These are phyloP conservation scores for Boletus fagicola DNA, from an alignment of 768 basidiomycete genomes.

Conservation along the genomic window DNA sequence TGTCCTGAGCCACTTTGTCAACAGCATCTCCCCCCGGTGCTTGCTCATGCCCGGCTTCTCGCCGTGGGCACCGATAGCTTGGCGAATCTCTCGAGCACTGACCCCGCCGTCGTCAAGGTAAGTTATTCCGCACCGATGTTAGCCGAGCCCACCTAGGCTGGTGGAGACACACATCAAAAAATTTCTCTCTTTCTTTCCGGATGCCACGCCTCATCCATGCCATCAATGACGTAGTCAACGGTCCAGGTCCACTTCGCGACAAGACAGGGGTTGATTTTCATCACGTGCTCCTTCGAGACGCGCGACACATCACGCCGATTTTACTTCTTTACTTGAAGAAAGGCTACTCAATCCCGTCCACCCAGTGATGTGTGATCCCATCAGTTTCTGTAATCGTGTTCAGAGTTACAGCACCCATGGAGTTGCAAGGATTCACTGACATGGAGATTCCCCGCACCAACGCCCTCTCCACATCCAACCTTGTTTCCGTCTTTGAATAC, in stretches of 20 bases:
- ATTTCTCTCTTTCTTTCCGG: not conserved
- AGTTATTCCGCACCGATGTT: not conserved
- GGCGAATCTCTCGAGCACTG: not conserved
- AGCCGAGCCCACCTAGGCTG: too few species aligned
- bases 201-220: not conserved
- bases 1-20: not conserved
- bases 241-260: too few species aligned
- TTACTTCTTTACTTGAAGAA: not conserved
- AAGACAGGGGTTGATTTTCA: conserved; percentile 16
- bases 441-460: conserved; percentile 27
- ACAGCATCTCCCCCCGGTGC: not conserved
- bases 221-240: not conserved
- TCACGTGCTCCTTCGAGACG: conserved; percentile 8
- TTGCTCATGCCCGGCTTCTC: not conserved
- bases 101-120: not conserved
- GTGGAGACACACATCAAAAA: too few species aligned
- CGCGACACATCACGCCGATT: not conserved
- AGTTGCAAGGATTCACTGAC: conserved; percentile 20
- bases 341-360: not conserved
- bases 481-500: conserved; percentile 32
- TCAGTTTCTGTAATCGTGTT: conserved; percentile 18
- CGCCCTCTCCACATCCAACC: conserved; percentile 25
- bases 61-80: not conserved
- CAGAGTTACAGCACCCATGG: not conserved
- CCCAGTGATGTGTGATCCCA: conserved; percentile 19